Evolutionary conservation across 1,284 basidiomycete species (phyloP).

Genomic region (Schizophyllum amplum): DNA sequence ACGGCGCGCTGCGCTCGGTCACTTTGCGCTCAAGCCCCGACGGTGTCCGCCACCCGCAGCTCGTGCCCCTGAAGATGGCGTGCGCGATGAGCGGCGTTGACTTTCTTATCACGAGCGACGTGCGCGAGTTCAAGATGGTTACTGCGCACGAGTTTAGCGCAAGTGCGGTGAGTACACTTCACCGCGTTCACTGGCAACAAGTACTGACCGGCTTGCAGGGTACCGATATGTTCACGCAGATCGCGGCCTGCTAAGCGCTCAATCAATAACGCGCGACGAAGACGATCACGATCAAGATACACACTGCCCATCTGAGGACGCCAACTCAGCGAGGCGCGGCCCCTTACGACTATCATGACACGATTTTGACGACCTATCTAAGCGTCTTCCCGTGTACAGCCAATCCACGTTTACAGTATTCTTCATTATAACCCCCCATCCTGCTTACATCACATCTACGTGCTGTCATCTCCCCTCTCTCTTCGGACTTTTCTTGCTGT

Average conservation of each 20-base stretch:
- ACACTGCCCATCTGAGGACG: no score
- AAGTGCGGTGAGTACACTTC: neutral
- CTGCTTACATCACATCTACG: neutral
- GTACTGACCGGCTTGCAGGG: neutral
- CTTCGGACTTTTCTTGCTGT: neutral
- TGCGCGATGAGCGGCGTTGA: constrained; percentile 48
- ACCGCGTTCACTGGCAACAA: neutral
- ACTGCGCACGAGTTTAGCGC: neutral
- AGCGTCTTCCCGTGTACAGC: neutral
- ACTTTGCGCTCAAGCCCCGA: constrained; percentile 40
- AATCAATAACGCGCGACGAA: no score
- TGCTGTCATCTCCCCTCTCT: neutral
- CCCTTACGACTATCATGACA: neutral
- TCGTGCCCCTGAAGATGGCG: constrained; percentile 43
- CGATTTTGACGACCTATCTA: neutral
- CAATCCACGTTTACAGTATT: no score
- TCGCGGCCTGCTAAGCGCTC: neutral
- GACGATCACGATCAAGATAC: no score
- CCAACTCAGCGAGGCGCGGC: neutral
- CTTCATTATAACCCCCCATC: no score
- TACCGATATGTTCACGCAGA: neutral
- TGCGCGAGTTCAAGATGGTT: constrained; percentile 27
- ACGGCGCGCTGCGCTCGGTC: constrained; percentile 31
- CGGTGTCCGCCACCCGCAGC: constrained; percentile 36
- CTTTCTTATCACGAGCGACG: constrained; percentile 35